Conservation (phyloP, 148 eudicot genomes). For the Cornus kousa region DNA sequence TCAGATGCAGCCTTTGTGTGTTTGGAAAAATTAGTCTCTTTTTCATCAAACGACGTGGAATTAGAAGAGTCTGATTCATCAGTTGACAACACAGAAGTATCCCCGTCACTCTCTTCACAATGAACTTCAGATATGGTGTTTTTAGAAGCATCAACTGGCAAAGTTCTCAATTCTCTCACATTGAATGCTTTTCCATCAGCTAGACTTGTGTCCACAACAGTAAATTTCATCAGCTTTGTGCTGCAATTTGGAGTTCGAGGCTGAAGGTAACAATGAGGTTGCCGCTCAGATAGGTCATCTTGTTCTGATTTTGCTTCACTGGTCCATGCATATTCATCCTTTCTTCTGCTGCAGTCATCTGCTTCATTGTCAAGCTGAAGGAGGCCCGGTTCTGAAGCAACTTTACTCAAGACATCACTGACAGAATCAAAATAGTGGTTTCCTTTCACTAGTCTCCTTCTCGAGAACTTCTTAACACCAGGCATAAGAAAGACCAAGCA, state of each 20-base stretch:
- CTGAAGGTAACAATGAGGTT: slow-evolving; percentile 36
- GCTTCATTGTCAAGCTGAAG: slow-evolving; percentile 56
- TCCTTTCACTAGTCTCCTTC: slow-evolving; percentile 68
- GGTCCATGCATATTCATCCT: slow-evolving; percentile 38
- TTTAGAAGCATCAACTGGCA: slow-evolving; percentile 19
- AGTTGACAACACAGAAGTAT: slow-evolving; percentile 14
- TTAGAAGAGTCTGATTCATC: slow-evolving; percentile 27
- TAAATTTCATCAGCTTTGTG: slow-evolving; percentile 27
- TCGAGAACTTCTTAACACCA: slow-evolving; percentile 67
- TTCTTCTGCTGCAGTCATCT: slow-evolving; percentile 13
- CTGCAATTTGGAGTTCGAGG: slow-evolving; percentile 35
- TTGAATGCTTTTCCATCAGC: slow-evolving; percentile 24
- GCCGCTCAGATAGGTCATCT: slow-evolving; percentile 31
- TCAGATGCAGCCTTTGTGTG: slow-evolving; percentile 4
- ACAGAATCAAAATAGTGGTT: slow-evolving; percentile 76
- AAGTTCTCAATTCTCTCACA: slow-evolving; percentile 33
- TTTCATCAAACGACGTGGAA: neutral
- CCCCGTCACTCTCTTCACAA: slow-evolving; percentile 20
- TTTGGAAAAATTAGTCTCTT: neutral
- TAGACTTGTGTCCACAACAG: slow-evolving; percentile 43
- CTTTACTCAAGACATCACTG: slow-evolving; percentile 64
- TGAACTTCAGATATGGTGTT: neutral
- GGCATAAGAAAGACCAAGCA: slow-evolving; percentile 78
- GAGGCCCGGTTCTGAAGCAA: slow-evolving; percentile 61
- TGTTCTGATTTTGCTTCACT: slow-evolving; percentile 25